phyloP scores from a whole-genome alignment of 495 filamentous ascomycete species.

The Thozetella sp. region DNA sequence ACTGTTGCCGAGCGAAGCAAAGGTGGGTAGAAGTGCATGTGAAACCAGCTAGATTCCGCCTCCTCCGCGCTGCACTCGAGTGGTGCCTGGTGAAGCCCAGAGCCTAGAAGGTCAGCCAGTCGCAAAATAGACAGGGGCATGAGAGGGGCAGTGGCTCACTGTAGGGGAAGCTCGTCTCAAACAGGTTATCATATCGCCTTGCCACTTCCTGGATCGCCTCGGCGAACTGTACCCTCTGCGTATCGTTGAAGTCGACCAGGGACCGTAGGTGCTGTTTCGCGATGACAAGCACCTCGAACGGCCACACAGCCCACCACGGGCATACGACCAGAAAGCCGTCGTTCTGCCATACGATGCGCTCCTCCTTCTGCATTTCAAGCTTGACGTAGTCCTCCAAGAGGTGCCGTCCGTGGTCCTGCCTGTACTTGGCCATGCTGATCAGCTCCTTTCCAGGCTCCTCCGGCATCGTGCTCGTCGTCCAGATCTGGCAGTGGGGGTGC shows the following conservation, averaged over 20 bases:
- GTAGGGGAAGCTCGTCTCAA: constrained; percentile 96
- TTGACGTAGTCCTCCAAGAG: constrained; percentile 85
- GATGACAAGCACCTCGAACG: constrained; percentile 93
- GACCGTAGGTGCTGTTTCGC: constrained; percentile 77
- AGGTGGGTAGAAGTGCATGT: constrained; percentile 97
- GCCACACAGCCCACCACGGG: constrained; percentile 98
- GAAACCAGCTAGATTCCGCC: constrained; percentile 83
- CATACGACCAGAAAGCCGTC: constrained; percentile 79
- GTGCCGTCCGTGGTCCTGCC: constrained; percentile 69
- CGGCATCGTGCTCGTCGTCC: constrained; percentile 87
- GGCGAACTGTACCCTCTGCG: constrained; percentile 72
- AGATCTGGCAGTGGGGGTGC: constrained; percentile 95
- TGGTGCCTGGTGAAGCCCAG: constrained; percentile 93
- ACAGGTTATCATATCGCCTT: constrained; percentile 92
- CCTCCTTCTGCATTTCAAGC: constrained; percentile 77
- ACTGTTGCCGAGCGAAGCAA: constrained; percentile 91
- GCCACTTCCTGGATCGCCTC: constrained; percentile 86
- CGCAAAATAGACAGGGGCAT: not conserved
- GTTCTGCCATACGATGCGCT: constrained; percentile 88
- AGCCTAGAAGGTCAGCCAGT: constrained; percentile 30
- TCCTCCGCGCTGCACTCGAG: constrained; percentile 84
- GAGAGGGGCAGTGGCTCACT: constrained; percentile 46
- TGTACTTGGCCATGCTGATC: constrained; percentile 75
- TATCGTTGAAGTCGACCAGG: constrained; percentile 73
- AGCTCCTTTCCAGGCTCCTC: constrained; percentile 86